Conservation (phyloP, 1,284 basidiomycete species). For the Salmacisia buchloeana region DNA sequence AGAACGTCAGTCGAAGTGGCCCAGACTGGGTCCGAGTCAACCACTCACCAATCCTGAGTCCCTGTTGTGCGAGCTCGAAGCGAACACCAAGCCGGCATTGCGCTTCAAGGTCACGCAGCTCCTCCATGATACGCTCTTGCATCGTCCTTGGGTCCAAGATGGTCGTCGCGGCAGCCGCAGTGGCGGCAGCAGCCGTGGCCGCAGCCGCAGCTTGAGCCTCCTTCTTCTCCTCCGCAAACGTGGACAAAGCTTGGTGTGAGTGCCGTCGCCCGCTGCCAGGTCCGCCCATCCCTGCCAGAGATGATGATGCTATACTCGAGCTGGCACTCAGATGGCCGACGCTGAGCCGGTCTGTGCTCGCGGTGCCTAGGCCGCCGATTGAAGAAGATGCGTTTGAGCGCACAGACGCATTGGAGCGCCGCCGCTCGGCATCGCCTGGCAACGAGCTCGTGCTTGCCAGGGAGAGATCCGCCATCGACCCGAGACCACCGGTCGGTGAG, state of each 20-base stretch:
- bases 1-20: too few species aligned
- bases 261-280: slow-evolving; percentile 6
- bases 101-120: slow-evolving; percentile 25
- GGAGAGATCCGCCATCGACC: neutral
- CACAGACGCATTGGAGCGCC: neutral
- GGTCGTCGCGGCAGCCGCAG: slow-evolving; percentile 4
- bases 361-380: too few species aligned
- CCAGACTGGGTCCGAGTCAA: neutral
- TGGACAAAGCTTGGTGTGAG: slow-evolving; percentile 9
- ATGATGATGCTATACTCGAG: slow-evolving; percentile 8
- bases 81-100: slow-evolving; percentile 26
- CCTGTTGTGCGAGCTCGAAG: slow-evolving; percentile 41
- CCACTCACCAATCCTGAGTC: slow-evolving; percentile 30
- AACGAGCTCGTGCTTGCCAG: slow-evolving; percentile 4
- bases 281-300: too few species aligned
- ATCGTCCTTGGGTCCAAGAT: slow-evolving; percentile 27
- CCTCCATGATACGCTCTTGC: slow-evolving; percentile 33
- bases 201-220: neutral
- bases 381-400: neutral
- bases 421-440: neutral
- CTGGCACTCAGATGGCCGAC: slow-evolving; percentile 2
- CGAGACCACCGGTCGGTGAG: neutral
- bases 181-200: neutral
- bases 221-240: slow-evolving; percentile 1
- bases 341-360: neutral